Percentiles rank a stretch among this genome's conserved stretches.
Evolutionary conservation across 2,329 filamentous ascomycete species (phyloP).

Genomic region (Lojkania enalia): DNA sequence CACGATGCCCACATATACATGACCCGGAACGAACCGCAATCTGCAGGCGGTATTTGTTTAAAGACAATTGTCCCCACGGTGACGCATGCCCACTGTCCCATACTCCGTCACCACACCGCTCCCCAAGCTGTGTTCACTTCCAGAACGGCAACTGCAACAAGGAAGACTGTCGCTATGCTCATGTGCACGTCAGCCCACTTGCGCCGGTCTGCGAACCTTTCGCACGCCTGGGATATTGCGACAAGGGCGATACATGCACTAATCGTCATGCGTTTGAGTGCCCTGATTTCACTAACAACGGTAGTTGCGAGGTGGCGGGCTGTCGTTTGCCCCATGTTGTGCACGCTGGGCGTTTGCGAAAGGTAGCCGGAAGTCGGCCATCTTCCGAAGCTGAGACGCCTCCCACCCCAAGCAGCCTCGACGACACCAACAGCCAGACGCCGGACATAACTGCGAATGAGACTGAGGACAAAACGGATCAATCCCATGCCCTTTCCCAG

Average conservation of each 20-base stretch:
- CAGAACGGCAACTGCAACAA: constrained; percentile 89
- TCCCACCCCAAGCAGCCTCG: neutral
- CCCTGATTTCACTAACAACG: constrained; percentile 91
- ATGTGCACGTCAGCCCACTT: constrained; percentile 74
- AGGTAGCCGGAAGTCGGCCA: constrained; percentile 14
- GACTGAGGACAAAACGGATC: constrained; percentile 4
- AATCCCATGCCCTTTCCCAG: constrained; percentile 29
- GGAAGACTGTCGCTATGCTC: constrained; percentile 80
- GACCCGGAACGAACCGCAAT: constrained; percentile 84
- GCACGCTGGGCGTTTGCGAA: constrained; percentile 33
- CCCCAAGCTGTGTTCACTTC: constrained; percentile 87
- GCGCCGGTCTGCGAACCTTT: constrained; percentile 84
- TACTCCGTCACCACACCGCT: constrained; percentile 78
- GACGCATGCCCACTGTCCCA: constrained; percentile 89
- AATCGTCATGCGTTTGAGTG: constrained; percentile 92
- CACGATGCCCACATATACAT: constrained; percentile 78
- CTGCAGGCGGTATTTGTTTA: constrained; percentile 84
- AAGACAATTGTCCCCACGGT: constrained; percentile 75
- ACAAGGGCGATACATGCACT: constrained; percentile 74
- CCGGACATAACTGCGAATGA: constrained; percentile 3
- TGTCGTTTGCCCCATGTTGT: constrained; percentile 88
- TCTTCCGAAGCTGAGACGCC: constrained; percentile 9
- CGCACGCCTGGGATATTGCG: constrained; percentile 85
- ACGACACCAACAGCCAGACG: constrained; percentile 8
- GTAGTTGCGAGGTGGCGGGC: constrained; percentile 74